Evolutionary conservation across 257 asterid species (phyloP), one percentile per base, ranked within the genome.

Genomic region (Solanum lycopersicoides): DNA sequence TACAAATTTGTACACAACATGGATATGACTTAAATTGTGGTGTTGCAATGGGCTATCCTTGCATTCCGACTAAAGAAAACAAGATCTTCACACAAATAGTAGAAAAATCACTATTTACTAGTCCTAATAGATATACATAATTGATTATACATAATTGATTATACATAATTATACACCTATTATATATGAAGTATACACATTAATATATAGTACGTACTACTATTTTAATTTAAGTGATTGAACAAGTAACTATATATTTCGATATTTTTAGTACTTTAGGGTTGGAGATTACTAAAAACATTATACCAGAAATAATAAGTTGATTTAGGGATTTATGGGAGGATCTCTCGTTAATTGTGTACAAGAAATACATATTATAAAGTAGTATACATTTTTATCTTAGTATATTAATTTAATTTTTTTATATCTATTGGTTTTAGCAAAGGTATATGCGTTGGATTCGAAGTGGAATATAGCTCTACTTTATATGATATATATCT

Each of bases 311-410:
- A 53, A 85, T 37, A 41, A 63, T 79, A 87, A 89, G 76, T 85
- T 90, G 91, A 90, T 86, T 89, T 90, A 87, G 90, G 89, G 87
- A 84, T 86, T 90, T 87, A 89, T 86, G 89, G 47, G 88, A 90
- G 72, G 84, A 93, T 92, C 90, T 92, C 93, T 93, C 85, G 92
- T 88, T 90, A 82, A 76, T 42, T 77, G 93, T 85, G 94, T 86
- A 73, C 45, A 89, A 84, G 75, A 82, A 66, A 50, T 84, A 83
- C 65, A 86, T 56, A 53, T 53, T 53, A 66, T n/a, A 35, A 47
- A 37, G 20, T 35, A 25, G 5, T 34, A 35, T 39, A 39, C 41
- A 35, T 86, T 86, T 53, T 73, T 66, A 66, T 45, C 41, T 65
- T 63, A 50, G 25, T 77, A 35, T 60, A 83, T 82, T 66, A 80